Evolutionary conservation across 1,139 yeast species (phyloP).

Genomic region (Hemisphaericaspora subhashii): DNA sequence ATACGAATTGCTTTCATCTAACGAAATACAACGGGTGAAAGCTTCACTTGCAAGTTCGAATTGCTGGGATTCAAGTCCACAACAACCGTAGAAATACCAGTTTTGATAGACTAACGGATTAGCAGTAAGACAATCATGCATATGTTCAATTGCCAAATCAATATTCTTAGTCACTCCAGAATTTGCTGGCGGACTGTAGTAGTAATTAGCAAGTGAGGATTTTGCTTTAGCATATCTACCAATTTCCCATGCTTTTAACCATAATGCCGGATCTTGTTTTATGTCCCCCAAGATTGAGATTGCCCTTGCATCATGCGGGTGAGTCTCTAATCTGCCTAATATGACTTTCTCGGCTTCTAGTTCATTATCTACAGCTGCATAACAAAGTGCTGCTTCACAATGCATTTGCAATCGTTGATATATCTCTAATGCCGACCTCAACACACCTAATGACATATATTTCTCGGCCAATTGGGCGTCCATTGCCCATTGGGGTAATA

Average conservation of each 20-base stretch:
- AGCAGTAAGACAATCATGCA: constrained; percentile 70
- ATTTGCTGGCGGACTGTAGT: constrained; percentile 61
- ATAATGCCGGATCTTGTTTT: constrained; percentile 68
- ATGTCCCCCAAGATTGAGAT: constrained; percentile 86
- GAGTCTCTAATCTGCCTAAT: constrained; percentile 48
- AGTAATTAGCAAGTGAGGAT: constrained; percentile 74
- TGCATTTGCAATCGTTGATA: constrained; percentile 77
- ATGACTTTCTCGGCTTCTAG: constrained; percentile 64
- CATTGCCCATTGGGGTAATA: constrained; percentile 83
- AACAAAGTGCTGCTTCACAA: constrained; percentile 87
- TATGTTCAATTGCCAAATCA: constrained; percentile 58
- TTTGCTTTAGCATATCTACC: constrained; percentile 86
- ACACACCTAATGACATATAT: constrained; percentile 81
- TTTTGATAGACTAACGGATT: constrained; percentile 81
- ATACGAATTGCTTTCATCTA: constrained; percentile 79
- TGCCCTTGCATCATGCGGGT: constrained; percentile 82
- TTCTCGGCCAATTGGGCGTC: constrained; percentile 84
- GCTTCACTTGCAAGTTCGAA: constrained; percentile 88
- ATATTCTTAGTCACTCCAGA: constrained; percentile 56
- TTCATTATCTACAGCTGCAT: constrained; percentile 82
- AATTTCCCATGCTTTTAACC: constrained; percentile 87
- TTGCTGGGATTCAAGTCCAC: constrained; percentile 74
- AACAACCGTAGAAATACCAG: constrained; percentile 92
- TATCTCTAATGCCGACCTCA: constrained; percentile 86
- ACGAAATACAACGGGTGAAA: constrained; percentile 83